Evolutionary conservation across 306 rosid genomes (phyloP).

Genomic region (Pyrus betulifolia): DNA sequence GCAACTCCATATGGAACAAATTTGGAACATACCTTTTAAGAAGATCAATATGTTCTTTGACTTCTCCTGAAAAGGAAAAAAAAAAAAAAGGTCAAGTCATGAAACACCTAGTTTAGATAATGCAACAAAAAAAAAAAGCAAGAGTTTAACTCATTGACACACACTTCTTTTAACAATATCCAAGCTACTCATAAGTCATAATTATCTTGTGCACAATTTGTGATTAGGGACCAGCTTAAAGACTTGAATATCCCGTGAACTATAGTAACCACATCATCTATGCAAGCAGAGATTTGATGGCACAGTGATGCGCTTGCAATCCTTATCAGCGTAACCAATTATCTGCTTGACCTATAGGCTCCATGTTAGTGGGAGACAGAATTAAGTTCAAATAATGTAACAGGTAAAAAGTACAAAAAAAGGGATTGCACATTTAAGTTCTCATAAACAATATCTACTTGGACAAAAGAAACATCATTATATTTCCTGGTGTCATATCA

Average conservation of each 20-base stretch:
- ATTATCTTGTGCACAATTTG: conserved; percentile 65
- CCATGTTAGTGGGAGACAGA: background rate
- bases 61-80: conserved; percentile 36
- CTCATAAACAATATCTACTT: background rate
- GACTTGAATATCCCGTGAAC: conserved; percentile 44
- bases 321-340: conserved; percentile 15
- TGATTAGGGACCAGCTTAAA: conserved; percentile 41
- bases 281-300: conserved; percentile 14
- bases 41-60: conserved; percentile 44
- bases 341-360: conserved; percentile 28
- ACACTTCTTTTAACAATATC: conserved; percentile 27
- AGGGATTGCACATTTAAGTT: background rate
- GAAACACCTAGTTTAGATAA: conserved; percentile 9
- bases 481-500: background rate
- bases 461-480: background rate
- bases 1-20: conserved; percentile 48
- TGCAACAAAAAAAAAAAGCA: background rate
- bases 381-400: background rate
- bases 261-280: conserved; percentile 46
- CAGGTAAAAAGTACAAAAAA: background rate
- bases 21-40: conserved; percentile 50
- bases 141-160: conserved; percentile 11
- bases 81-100: conserved; percentile 11
- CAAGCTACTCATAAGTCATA: conserved; percentile 31
- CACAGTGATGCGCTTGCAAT: conserved; percentile 1